Evolutionary conservation across 176 grass and related monocot species (phyloP).

Genomic region (Triticum timopheevii): DNA sequence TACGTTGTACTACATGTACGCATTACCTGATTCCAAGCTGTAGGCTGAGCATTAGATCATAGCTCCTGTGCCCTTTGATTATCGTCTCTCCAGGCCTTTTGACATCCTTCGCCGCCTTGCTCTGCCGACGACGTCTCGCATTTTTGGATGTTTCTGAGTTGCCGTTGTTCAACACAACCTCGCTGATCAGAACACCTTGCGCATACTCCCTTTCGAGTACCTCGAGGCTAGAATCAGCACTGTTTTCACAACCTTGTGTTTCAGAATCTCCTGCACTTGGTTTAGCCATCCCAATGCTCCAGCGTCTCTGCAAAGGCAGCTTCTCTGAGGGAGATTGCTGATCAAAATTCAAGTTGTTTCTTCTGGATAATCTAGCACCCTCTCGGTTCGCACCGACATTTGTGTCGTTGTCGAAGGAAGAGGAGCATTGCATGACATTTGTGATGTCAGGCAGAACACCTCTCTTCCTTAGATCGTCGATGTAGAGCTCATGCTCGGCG

Average conservation of each 20-base stretch:
- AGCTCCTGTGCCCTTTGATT: conserved; percentile 90
- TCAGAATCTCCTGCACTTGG: conserved; percentile 33
- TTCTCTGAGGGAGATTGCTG: conserved; percentile 34
- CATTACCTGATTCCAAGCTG: conserved; percentile 94
- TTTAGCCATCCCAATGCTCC: conserved; percentile 67
- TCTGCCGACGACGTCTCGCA: conserved; percentile 50
- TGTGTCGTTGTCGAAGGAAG: conserved; percentile 37
- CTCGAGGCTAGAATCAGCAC: conserved; percentile 45
- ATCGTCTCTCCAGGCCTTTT: conserved; percentile 86
- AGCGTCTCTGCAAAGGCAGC: conserved; percentile 70
- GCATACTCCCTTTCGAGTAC: conserved; percentile 87
- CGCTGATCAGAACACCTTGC: conserved; percentile 93
- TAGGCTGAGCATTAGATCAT: conserved; percentile 92
- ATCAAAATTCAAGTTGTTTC: conserved; percentile 29
- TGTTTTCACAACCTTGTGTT: conserved; percentile 46
- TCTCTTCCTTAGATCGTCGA: conserved; percentile 66
- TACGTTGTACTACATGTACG: neutral
- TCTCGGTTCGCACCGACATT: neutral
- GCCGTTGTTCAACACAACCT: conserved; percentile 58
- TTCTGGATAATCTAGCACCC: neutral
- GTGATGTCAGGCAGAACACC: conserved; percentile 69
- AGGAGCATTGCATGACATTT: conserved; percentile 18
- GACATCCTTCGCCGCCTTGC: conserved; percentile 58
- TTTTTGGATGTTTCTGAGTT: conserved; percentile 44
- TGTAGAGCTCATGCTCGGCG: conserved; percentile 47